A percentile compares a stretch with the other conserved stretches of the same genome.
phyloP scores from a whole-genome alignment of 805 yeast genomes.

The Jamesozyma hellenica region DNA sequence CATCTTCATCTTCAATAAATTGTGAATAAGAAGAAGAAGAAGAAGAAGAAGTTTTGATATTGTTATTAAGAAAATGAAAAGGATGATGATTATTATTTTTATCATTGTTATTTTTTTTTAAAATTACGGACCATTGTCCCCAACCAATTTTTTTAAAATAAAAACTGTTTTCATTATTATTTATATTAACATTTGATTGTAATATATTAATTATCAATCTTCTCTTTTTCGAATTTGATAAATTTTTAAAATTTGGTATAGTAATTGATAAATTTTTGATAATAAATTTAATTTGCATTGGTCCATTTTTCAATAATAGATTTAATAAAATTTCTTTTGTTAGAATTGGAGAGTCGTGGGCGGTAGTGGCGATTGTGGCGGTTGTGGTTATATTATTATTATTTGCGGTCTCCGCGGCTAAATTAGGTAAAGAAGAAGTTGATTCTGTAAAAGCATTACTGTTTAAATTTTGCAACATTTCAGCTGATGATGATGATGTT shows the following conservation, averaged over 20 bases:
- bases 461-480: too few species aligned
- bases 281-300: conserved; percentile 81
- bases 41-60: conserved; percentile 8
- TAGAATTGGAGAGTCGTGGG: conserved; percentile 68
- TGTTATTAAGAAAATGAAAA: conserved; percentile 31
- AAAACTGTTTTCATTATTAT: conserved; percentile 42
- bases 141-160: conserved; percentile 92
- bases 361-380: too few species aligned
- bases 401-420: too few species aligned
- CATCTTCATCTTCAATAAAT: conserved; percentile 1
- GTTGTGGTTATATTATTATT: too few species aligned
- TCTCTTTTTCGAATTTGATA: conserved; percentile 80
- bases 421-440: conserved; percentile 1
- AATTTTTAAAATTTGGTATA: conserved; percentile 66
- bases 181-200: conserved; percentile 37
- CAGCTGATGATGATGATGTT: too few species aligned
- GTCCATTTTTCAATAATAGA: conserved; percentile 65
- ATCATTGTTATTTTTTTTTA: conserved; percentile 19
- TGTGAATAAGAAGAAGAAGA: background rate
- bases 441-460: too few species aligned
- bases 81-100: conserved; percentile 32
- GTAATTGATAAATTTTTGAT: conserved; percentile 65
- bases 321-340: conserved; percentile 70
- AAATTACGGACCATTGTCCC: conserved; percentile 85
- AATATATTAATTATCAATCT: conserved; percentile 80